Evolutionary conservation across 139 green algal species (phyloP), one percentile per base, ranked within the genome.

Genomic region (Zygnema circumcarinatum): DNA sequence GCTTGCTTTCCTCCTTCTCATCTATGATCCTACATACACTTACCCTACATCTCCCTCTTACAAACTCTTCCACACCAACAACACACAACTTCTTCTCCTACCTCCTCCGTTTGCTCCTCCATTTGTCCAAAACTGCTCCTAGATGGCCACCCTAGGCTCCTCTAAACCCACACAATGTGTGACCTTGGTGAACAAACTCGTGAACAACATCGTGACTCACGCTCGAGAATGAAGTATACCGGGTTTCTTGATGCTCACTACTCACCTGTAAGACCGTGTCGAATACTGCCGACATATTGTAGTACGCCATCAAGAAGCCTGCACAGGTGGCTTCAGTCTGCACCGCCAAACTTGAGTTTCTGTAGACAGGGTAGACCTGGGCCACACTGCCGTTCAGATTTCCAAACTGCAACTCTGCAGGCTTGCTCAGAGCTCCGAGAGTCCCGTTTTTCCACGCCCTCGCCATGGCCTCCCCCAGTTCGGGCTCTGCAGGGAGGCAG

Each of bases 221-320:
- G 54, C 54, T 72, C 25, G 54, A 29, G 25, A 72, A 33, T 33
- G 25, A 25, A 72, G 54, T 72, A 25, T 29, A 29, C 54, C 54
- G 25, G 54, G 25, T 29, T 72, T 25, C 54, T 29, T 72, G 54
- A 25, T 72, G 54, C 54, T n/a, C n/a, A n/a, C n/a, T n/a, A 41
- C 69, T 78, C 69, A 78, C 69, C 16, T 78, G 11, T 16, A 78
- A 16, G 35, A 78, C 69, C 11, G 7, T 16, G 7, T 78, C 69
- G 7, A 3, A 78, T 11, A 78, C 35, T 41, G 35, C 69, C 35
- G 35, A 52, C 11, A 78, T 52, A 41, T 78, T 78, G 69, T 52
- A 78, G 69, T 52, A 78, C 11, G 69, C 69, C 35, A 78, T 41
- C 35, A 78, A 52, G 16, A 78, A 78, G 11, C 69, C 69, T 16